Base-by-base conservation (phyloP, 139 green algal species). In the Edaphochlamys debaryana region DNA sequence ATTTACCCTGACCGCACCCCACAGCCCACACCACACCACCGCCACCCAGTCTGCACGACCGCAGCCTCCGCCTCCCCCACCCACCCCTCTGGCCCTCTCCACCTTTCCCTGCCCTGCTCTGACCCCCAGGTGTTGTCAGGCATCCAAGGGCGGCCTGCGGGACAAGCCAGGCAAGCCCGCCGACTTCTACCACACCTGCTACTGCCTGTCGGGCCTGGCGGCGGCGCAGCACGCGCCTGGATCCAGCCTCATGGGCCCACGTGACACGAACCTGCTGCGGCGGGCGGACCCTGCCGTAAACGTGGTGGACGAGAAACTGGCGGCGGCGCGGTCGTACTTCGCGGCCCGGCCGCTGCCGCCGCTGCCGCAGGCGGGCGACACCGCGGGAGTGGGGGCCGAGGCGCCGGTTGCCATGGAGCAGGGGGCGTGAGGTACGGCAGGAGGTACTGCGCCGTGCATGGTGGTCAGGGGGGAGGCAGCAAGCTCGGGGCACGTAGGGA, bases 171-270 rank as follows among this genome's bases (percentile, higher is more conserved):
- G 96, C 58, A 98, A 98, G 86, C 71, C 87, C 0, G 72, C 90
- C 19, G 98, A 99, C 92, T 98, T 95, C 78, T 99, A 99, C 86
- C 98, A 99, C 95, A 98, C 96, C 64, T 99, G 97, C 89, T 99
- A 99, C 94, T 98, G 95, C 88, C 85, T 99, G 23, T 96, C 89
- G 74, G 98, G 98, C 0, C 89, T 99, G 75, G 86, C 95, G 1
- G 86, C 85, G 7, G 91, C 92, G 41, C 96, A 99, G 91, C 92
- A 97, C 70, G 90, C 67, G 63, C 82, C 73, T 48, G 88, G 91
- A 32, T 17, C 76, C 8, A 27, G 36, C 40, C 82, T 92, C 37
- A 37, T 96, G 67, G 93, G 94, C 30, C 74, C 84, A 4, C 62
- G 37, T 9, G 63, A 67, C 5, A n/a, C 38, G 41, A 97, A 98